A percentile compares a stretch with the other conserved stretches of the same genome.
Evolutionary conservation across 495 filamentous ascomycete genomes (phyloP).

Genomic region (Penicillium flavigenum): DNA sequence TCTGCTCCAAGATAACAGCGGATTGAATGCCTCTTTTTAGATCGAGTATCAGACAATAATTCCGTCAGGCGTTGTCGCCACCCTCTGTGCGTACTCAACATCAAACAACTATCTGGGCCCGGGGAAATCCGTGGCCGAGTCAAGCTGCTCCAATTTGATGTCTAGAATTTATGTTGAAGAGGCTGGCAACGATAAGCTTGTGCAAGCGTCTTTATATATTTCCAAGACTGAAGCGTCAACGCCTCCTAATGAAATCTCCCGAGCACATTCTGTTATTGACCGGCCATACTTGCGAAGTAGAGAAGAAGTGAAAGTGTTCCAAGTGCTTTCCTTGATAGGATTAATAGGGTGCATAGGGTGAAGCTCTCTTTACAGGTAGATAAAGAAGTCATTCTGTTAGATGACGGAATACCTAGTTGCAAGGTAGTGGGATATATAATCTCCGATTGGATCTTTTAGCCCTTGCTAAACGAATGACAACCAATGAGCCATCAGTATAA

Average conservation of each 20-base stretch:
- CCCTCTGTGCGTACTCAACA: too few species aligned
- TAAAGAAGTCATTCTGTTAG: not conserved
- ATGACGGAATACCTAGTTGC: not conserved
- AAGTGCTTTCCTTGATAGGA: not conserved
- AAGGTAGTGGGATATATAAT: not conserved
- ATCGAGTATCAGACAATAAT: too few species aligned
- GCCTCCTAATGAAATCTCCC: not conserved
- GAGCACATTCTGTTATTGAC: not conserved
- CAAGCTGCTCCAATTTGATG: too few species aligned
- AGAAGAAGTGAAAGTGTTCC: not conserved
- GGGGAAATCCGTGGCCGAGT: too few species aligned
- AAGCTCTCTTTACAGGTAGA: not conserved
- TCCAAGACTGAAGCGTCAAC: too few species aligned
- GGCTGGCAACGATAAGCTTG: too few species aligned
- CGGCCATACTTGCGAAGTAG: not conserved
- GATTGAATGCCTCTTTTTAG: too few species aligned
- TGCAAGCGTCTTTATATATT: too few species aligned
- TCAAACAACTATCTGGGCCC: too few species aligned
- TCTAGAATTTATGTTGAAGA: too few species aligned
- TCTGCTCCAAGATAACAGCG: too few species aligned
- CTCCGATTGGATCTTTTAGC: not conserved
- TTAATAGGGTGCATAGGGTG: not conserved
- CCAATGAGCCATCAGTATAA: not conserved
- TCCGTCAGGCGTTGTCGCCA: too few species aligned
- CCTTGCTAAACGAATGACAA: not conserved